A percentile compares a stretch with the other conserved stretches of the same genome.
These are phyloP conservation scores for Ballota nigra DNA, from an alignment of 257 asterid species.

Conservation along the genomic window DNA sequence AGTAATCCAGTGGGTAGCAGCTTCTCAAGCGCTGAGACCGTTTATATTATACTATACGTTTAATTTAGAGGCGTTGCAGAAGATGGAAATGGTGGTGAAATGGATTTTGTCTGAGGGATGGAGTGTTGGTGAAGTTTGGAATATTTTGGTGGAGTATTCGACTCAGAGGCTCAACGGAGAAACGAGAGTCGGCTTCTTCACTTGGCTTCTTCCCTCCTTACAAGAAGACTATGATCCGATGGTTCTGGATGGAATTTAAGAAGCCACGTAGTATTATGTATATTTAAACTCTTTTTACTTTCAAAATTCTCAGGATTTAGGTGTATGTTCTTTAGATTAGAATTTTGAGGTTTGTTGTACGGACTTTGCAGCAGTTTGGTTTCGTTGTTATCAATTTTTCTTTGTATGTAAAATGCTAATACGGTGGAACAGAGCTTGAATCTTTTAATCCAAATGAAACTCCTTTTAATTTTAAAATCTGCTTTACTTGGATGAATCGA, in stretches of 20 bases:
- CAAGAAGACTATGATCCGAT: slow-evolving; percentile 25
- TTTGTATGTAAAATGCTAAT: neutral
- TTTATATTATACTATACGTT: slow-evolving; percentile 68
- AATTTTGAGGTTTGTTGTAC: neutral
- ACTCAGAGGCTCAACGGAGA: slow-evolving; percentile 45
- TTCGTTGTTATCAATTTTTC: too few species aligned
- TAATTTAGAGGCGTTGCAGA: slow-evolving; percentile 46
- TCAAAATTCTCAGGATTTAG: neutral
- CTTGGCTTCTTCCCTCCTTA: slow-evolving; percentile 75
- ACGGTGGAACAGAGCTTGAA: neutral
- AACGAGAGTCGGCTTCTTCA: slow-evolving; percentile 51
- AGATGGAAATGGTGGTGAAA: slow-evolving; percentile 39
- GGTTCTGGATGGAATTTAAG: slow-evolving; percentile 25
- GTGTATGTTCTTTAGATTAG: neutral
- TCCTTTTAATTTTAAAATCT: neutral
- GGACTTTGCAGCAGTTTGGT: neutral
- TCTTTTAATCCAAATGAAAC: neutral
- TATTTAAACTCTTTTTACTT: neutral
- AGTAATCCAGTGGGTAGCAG: slow-evolving; percentile 89
- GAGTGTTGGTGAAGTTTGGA: slow-evolving; percentile 94
- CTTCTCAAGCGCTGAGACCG: slow-evolving; percentile 82
- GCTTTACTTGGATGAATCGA: too few species aligned
- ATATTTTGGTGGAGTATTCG: slow-evolving; percentile 63
- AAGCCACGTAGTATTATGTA: too few species aligned
- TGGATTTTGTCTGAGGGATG: slow-evolving; percentile 73